Base-by-base conservation (phyloP, 805 yeast genomes). In the Candida broadrunensis region DNA sequence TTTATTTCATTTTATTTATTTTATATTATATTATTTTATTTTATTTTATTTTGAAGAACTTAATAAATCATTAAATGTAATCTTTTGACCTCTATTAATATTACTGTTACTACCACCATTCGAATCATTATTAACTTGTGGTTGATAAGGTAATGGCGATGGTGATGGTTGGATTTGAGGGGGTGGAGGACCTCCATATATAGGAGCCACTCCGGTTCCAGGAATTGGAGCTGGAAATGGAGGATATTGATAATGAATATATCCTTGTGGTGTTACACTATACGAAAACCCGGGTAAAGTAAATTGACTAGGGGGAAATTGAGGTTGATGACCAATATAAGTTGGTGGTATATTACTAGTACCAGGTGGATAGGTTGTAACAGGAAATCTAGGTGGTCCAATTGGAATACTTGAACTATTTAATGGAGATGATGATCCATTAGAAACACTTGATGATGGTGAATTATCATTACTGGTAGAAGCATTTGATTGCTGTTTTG, bases 11-110 rank as follows among this genome's bases (percentile, higher is more conserved):
- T n/a, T n/a, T n/a, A n/a, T n/a, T n/a, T n/a, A n/a, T n/a, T n/a
- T n/a, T n/a, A n/a, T n/a, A n/a, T n/a, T n/a, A n/a, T n/a, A n/a
- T n/a, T n/a, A n/a, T n/a, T n/a, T 21, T 9, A 21, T 21, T 9
- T 7, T 21, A 6, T 21, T 13, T 26, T 14, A 15, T 15, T 38
- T 13, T 38, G 39, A 17, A n/a, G 23, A 35, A 12, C 67, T 61
- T 41, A 67, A 52, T 48, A 70, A 60, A 21, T 70, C 73, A 47
- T 64, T 63, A 37, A 70, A 70, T 18, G 67, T 56, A 39, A 70
- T 69, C 51, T 60, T 63, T 38, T 67, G 72, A 13, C 70, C 73
- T 19, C 49, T 34, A 31, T 34, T 15, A 51, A 38, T 30, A 39
- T 49, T 35, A 36, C 48, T 19, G 9, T 6, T 21, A 21, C 24